phyloP scores from a whole-genome alignment of 2,329 filamentous ascomycete species.

The Arthrobotrys conoides region DNA sequence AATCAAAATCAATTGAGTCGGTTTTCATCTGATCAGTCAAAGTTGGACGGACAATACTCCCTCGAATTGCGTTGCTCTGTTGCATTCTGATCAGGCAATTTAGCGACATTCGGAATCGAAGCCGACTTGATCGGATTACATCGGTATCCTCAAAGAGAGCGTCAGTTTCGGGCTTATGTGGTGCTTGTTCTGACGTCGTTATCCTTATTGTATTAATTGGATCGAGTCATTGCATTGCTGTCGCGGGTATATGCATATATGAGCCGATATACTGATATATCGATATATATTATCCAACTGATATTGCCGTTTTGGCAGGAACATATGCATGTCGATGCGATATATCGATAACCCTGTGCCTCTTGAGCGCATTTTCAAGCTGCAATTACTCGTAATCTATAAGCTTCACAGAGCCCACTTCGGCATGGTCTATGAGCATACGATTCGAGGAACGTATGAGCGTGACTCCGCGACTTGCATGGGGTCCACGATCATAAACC shows the following conservation, averaged over 20 bases:
- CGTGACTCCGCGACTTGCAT: slow-evolving; percentile 16
- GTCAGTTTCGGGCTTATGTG: slow-evolving; percentile 7
- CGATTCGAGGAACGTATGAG: slow-evolving; percentile 11
- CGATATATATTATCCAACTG: too few relatives aligned
- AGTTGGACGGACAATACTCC: slow-evolving; percentile 13
- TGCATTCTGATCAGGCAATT: slow-evolving; percentile 26
- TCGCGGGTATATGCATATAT: slow-evolving; percentile 15
- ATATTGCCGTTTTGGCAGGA: not conserved
- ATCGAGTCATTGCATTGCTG: slow-evolving; percentile 6
- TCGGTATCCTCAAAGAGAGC: not conserved
- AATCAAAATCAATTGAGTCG: slow-evolving; percentile 29
- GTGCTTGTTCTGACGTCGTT: slow-evolving; percentile 23
- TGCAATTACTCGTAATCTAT: not conserved
- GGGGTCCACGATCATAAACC: not conserved
- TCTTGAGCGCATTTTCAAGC: slow-evolving; percentile 18
- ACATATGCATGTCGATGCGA: not conserved
- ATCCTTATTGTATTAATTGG: not conserved
- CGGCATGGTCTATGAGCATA: not conserved
- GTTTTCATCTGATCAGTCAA: slow-evolving; percentile 31
- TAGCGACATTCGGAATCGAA: not conserved
- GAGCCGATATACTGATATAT: slow-evolving; percentile 9
- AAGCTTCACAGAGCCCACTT: not conserved
- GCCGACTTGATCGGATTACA: not conserved
- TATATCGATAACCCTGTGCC: slow-evolving; percentile 15
- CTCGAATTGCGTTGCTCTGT: slow-evolving; percentile 43